Base-by-base conservation (phyloP, 2,329 filamentous ascomycete genomes). In the Magnaporthiopsis incrustans region DNA sequence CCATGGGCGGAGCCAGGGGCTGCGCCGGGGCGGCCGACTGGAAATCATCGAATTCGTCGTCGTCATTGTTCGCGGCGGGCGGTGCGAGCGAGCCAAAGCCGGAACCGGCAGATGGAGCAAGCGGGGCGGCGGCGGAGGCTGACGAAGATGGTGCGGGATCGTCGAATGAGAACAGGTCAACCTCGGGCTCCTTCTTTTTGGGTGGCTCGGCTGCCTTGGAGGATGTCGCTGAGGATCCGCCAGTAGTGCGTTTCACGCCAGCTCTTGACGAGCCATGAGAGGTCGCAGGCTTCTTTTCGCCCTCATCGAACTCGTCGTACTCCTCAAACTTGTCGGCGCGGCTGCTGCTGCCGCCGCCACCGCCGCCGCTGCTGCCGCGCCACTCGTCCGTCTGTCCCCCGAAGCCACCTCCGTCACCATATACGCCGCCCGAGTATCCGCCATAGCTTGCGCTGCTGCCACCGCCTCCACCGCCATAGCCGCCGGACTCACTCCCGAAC, bases 11-110 rank as follows among this genome's bases (percentile, higher is more conserved):
- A 70, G 82, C 69, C 70, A 84, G 64, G 71, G 82, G 70, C 78
- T 76, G 71, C 32, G 85, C 79, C 4, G 89, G 85, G 3, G 89
- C 80, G 18, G 94, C 94, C 26, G 92, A 96, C 76, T 97, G 92
- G 81, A 98, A 98, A 73, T 99, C 95, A 73, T 98, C 95, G 72
- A 98, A 98, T 67, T 97, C 95, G 69, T 97, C 93, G 68, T 97
- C 94, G 68, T 97, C 93, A 67, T 91, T 89, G 62, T 85, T 87
- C 57, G 80, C 79, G 35, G 77, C 76, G 22, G 77, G 71, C 58
- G 77, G 73, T 22, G 74, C 71, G 61, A 87, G 73, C 22, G 80
- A 76, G 59, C 79, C 79, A 61, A 86, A 69, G 18, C 78, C 79
- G 60, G 79, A 78, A 62, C 74, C 74, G 60, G 77, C 79, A 12